phyloP scores from a whole-genome alignment of 495 filamentous ascomycete genomes.

The Aspergillus mulundensis region DNA sequence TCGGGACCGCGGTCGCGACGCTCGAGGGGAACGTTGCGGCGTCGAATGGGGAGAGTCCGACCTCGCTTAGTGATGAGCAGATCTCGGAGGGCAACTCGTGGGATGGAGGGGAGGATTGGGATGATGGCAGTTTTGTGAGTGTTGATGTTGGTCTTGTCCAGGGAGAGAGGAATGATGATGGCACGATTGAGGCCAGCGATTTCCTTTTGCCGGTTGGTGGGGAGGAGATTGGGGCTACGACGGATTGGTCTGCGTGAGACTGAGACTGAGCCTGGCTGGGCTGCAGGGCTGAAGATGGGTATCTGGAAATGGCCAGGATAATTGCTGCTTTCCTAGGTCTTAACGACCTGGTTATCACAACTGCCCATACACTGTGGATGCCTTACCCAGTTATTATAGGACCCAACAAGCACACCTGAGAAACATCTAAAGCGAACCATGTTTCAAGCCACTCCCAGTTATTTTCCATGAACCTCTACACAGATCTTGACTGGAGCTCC shows the following conservation, averaged over 20 bases:
- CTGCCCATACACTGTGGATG: too few species aligned
- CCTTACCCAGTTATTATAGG: too few species aligned
- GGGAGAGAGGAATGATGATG: constrained; percentile 11
- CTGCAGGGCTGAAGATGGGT: too few species aligned
- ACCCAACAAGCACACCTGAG: too few species aligned
- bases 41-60: constrained; percentile 14
- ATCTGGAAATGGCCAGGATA: too few species aligned
- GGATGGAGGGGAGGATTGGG: constrained; percentile 13
- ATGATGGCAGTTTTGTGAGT: constrained; percentile 14
- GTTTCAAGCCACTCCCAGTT: too few species aligned
- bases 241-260: constrained; percentile 9
- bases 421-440: too few species aligned
- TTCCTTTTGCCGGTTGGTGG: constrained; percentile 17
- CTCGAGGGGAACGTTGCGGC: constrained; percentile 13
- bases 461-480: too few species aligned
- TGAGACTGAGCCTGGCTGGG: neutral
- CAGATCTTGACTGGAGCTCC: too few species aligned
- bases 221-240: constrained; percentile 16
- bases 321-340: too few species aligned
- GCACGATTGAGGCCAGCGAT: constrained; percentile 12
- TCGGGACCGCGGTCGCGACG: constrained; percentile 16
- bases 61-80: constrained; percentile 12
- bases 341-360: too few species aligned
- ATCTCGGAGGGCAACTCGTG: constrained; percentile 17
- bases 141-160: constrained; percentile 15